Conservation (phyloP, 768 basidiomycete genomes). For the Boletus insuetus region DNA sequence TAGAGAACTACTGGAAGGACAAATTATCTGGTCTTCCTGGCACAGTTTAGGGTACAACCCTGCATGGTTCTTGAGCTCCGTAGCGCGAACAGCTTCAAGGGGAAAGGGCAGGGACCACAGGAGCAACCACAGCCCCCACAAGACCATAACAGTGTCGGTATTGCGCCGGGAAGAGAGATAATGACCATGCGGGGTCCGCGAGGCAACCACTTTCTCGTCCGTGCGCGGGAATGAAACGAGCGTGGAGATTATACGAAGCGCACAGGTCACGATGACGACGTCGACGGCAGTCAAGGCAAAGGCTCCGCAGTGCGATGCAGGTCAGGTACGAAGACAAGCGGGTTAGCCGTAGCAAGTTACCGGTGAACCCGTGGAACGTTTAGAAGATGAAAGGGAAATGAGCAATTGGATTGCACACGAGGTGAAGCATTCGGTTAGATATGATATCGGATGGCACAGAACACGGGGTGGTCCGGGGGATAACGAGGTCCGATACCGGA, state of each 20-base stretch:
- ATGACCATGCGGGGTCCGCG: conserved; percentile 29
- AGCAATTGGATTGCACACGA: conserved; percentile 5
- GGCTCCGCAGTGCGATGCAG: conserved; percentile 15
- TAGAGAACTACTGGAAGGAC: neutral
- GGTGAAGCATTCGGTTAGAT: conserved; percentile 26
- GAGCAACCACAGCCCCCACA: conserved; percentile 18
- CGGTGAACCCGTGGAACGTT: conserved; percentile 7
- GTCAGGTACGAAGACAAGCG: conserved; percentile 21
- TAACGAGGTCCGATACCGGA: conserved; percentile 26
- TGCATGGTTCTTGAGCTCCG: neutral
- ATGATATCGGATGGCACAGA: conserved; percentile 12
- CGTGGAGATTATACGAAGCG: conserved; percentile 12
- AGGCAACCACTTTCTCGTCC: conserved; percentile 20
- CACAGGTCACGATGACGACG: conserved; percentile 25
- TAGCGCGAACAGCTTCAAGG: conserved; percentile 17
- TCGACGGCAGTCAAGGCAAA: conserved; percentile 6
- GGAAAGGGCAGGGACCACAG: conserved; percentile 2
- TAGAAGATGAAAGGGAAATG: conserved; percentile 12
- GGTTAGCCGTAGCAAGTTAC: conserved; percentile 8
- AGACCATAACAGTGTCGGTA: conserved; percentile 12
- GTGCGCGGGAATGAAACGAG: conserved; percentile 31
- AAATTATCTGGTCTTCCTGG: neutral
- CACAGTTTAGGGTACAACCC: neutral
- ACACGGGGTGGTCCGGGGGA: conserved; percentile 17
- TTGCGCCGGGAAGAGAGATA: conserved; percentile 16